These are phyloP conservation scores for Dispira parvispora DNA, from an alignment of 192 early-diverging fungal species.

Conservation along the genomic window DNA sequence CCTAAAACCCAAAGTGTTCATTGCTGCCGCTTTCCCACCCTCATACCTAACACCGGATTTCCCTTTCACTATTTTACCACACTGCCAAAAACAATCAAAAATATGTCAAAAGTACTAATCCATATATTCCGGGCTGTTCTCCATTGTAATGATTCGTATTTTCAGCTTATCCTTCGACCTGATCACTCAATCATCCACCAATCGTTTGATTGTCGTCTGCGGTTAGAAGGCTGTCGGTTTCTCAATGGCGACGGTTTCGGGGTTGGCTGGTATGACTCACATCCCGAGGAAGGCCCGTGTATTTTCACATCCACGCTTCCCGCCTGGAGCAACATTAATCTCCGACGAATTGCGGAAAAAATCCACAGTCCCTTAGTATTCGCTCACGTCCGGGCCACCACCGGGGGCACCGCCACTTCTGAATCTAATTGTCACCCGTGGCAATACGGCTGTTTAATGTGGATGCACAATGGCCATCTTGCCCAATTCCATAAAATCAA, in stretches of 20 bases:
- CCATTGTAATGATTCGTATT: neutral
- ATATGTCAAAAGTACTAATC: no score
- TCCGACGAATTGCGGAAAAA: constrained; percentile 57
- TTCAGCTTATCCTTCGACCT: constrained; percentile 46
- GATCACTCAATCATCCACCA: constrained; percentile 69
- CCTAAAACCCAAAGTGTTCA: no score
- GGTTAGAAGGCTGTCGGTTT: constrained; percentile 38
- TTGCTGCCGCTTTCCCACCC: no score
- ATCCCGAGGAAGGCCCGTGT: constrained; percentile 38
- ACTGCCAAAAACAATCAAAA: no score
- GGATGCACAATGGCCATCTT: constrained; percentile 67
- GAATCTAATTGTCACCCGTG: constrained; percentile 57
- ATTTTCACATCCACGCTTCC: constrained; percentile 69
- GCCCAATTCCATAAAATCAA: constrained; percentile 49
- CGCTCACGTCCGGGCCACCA: constrained; percentile 63
- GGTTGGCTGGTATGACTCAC: constrained; percentile 55
- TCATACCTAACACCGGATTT: no score
- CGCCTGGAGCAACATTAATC: constrained; percentile 65
- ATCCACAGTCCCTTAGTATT: constrained; percentile 57
- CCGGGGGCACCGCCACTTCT: constrained; percentile 45
- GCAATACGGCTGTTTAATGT: constrained; percentile 58
- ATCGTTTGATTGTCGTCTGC: constrained; percentile 55
- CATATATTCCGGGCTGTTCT: no score
- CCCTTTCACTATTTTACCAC: no score
- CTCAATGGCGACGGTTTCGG: constrained; percentile 73